Evolutionary conservation across 2,329 filamentous ascomycete species (phyloP).

Genomic region (Colletotrichum sp.): DNA sequence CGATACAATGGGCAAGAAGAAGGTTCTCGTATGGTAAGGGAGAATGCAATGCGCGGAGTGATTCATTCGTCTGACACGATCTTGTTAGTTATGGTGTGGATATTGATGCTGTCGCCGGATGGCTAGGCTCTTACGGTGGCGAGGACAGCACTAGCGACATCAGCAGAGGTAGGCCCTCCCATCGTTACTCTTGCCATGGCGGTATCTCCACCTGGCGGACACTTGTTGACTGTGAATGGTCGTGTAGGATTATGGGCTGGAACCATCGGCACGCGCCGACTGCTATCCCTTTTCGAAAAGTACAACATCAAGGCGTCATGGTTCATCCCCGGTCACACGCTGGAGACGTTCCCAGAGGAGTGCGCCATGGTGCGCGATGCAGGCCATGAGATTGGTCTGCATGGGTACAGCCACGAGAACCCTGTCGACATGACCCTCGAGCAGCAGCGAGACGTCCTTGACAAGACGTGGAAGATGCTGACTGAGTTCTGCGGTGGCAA

Average conservation of each 20-base stretch:
- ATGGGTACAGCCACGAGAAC: slow-evolving; percentile 79
- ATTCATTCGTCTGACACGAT: background rate
- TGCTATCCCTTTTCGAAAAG: slow-evolving; percentile 76
- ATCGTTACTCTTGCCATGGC: accelerated
- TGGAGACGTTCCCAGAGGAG: slow-evolving; percentile 54
- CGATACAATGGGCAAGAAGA: slow-evolving; percentile 27
- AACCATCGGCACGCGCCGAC: slow-evolving; percentile 66
- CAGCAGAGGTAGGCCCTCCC: slow-evolving; percentile 59
- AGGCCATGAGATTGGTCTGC: slow-evolving; percentile 57
- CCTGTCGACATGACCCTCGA: slow-evolving; percentile 74
- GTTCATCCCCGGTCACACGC: slow-evolving; percentile 54
- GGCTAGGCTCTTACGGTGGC: slow-evolving; percentile 77
- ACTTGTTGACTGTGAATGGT: background rate
- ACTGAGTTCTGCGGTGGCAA: slow-evolving; percentile 72
- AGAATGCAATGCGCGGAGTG: background rate
- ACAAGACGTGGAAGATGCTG: slow-evolving; percentile 74
- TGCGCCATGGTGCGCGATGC: slow-evolving; percentile 48
- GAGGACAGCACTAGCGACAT: slow-evolving; percentile 77
- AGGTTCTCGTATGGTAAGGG: slow-evolving; percentile 27
- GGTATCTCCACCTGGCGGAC: background rate
- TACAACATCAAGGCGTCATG: slow-evolving; percentile 71
- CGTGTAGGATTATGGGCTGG: slow-evolving; percentile 67
- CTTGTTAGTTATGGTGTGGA: slow-evolving; percentile 67
- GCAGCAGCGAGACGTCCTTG: slow-evolving; percentile 78
- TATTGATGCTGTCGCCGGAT: slow-evolving; percentile 76